Conservation (phyloP, 306 rosid genomes). For the Prunus dulcis region DNA sequence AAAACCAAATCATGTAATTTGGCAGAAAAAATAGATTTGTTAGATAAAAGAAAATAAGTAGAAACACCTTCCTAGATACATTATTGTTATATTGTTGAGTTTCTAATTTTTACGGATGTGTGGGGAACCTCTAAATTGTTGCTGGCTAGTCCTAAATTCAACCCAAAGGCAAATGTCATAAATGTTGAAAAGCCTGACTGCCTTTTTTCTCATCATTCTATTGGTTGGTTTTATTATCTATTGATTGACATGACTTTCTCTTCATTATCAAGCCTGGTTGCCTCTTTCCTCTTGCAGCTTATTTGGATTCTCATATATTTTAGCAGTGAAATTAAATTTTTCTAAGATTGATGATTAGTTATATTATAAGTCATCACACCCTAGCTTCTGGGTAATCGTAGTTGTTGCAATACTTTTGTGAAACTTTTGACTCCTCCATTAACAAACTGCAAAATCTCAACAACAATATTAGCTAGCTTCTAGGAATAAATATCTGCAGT, state of each 20-base stretch:
- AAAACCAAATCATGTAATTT: constrained; percentile 37
- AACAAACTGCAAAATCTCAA: not conserved
- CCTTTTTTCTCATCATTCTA: not conserved
- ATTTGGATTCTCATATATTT: not conserved
- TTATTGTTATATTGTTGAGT: constrained; percentile 68
- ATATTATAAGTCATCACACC: not conserved
- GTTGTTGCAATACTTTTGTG: not conserved
- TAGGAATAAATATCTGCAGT: not conserved
- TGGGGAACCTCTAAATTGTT: not conserved
- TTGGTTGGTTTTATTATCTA: not conserved
- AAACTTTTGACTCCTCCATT: not conserved
- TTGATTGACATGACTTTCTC: not conserved
- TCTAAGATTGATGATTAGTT: not conserved
- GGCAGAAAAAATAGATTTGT: constrained; percentile 59
- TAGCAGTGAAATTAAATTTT: not conserved
- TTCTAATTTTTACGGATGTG: not conserved
- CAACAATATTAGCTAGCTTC: not conserved
- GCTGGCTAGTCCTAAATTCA: not conserved
- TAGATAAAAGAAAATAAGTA: constrained; percentile 24
- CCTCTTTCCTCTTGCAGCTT: not conserved
- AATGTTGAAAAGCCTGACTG: not conserved
- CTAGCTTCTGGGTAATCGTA: not conserved
- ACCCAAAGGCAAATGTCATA: not conserved
- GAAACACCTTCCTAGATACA: constrained; percentile 42
- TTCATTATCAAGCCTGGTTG: not conserved